A percentile compares a stretch with the other conserved stretches of the same genome.
phyloP scores from a whole-genome alignment of 192 early-diverging fungal genomes.

The Coemansia sp. region DNA sequence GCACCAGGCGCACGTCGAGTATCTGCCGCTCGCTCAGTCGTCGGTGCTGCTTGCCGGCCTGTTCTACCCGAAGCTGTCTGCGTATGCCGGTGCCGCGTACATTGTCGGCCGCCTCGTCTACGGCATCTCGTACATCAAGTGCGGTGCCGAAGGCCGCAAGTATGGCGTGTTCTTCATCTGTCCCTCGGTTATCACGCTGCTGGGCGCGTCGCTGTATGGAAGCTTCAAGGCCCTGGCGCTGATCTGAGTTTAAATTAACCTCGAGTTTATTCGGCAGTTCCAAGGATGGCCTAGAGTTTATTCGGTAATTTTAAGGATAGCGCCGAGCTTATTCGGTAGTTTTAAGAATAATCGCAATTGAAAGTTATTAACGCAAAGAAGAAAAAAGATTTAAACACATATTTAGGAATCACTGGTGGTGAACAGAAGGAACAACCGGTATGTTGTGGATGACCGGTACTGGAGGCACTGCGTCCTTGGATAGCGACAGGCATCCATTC shows the following conservation, averaged over 20 bases:
- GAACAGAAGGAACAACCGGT: not conserved
- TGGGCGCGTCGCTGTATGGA: constrained; percentile 49
- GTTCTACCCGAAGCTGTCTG: constrained; percentile 51
- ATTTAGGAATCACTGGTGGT: not conserved
- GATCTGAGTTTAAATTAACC: constrained; percentile 1
- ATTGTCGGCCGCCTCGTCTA: constrained; percentile 52
- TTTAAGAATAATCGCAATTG: not conserved
- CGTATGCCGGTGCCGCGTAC: constrained; percentile 40
- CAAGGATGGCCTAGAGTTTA: too few species aligned
- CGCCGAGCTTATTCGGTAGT: not conserved
- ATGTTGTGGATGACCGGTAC: not conserved
- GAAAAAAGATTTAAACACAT: not conserved
- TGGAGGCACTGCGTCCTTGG: constrained; percentile 16
- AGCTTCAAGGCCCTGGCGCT: constrained; percentile 45
- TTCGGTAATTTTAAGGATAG: not conserved
- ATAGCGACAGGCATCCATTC: constrained; percentile 24
- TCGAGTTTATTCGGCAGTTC: not conserved
- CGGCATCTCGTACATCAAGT: constrained; percentile 40
- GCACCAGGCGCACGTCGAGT: constrained; percentile 49
- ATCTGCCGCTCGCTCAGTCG: constrained; percentile 43
- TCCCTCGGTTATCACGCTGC: constrained; percentile 30
- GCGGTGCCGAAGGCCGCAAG: constrained; percentile 37
- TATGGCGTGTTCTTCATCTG: constrained; percentile 39
- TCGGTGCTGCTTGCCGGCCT: constrained; percentile 45
- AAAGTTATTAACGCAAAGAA: not conserved